Percentiles rank a stretch among this genome's conserved stretches.
phyloP scores from a whole-genome alignment of 257 asterid species.

The Solanum rostratum region DNA sequence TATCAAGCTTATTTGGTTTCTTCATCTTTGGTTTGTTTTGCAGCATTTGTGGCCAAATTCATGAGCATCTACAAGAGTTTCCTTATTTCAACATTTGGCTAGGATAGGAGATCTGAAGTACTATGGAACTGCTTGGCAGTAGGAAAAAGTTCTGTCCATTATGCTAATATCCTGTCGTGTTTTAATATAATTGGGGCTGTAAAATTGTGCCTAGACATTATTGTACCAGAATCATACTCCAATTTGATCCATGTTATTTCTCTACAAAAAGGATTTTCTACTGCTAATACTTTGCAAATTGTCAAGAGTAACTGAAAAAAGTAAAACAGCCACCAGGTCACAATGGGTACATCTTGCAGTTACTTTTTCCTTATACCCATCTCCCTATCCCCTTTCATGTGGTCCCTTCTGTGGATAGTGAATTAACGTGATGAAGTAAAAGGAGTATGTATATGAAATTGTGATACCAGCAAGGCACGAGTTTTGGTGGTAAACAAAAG shows the following conservation, averaged over 20 bases:
- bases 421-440: neutral
- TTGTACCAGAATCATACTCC: neutral
- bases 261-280: neutral
- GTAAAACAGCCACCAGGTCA: neutral
- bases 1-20: neutral
- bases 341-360: neutral
- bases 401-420: neutral
- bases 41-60: constrained; percentile 98
- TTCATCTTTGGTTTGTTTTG: constrained; percentile 16
- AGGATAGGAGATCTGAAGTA: constrained; percentile 9
- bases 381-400: neutral
- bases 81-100: constrained; percentile 90
- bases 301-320: neutral
- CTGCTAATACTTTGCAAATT: neutral
- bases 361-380: neutral
- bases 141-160: neutral
- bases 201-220: neutral
- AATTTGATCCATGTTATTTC: neutral
- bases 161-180: neutral
- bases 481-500: neutral
- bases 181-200: neutral
- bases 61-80: constrained; percentile 94
- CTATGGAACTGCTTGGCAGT: neutral
- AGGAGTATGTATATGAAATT: neutral
- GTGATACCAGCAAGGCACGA: neutral